Percentiles rank a stretch among this genome's conserved stretches.
phyloP scores from a whole-genome alignment of 2,329 filamentous ascomycete species.

The Monosporascus sp. region DNA sequence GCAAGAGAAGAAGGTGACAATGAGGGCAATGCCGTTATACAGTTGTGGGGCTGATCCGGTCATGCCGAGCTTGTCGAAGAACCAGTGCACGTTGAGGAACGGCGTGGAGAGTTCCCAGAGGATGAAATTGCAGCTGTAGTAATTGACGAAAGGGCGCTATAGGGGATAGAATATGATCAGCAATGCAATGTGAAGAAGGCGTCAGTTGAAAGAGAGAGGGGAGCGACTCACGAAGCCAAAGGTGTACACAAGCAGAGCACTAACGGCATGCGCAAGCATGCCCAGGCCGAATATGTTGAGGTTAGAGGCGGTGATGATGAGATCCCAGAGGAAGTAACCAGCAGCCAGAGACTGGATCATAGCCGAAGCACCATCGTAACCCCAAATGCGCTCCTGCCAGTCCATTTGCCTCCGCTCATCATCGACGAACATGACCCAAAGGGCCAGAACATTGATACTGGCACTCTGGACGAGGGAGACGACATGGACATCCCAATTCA shows the following conservation, averaged over 20 bases:
- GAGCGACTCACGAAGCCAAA: conserved; percentile 68
- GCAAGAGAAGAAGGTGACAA: conserved; percentile 69
- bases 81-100: conserved; percentile 88
- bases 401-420: conserved; percentile 62
- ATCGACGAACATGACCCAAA: conserved; percentile 68
- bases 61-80: conserved; percentile 79
- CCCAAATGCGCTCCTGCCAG: conserved; percentile 66
- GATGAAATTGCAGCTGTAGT: conserved; percentile 75
- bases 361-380: conserved; percentile 66
- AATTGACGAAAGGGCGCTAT: conserved; percentile 79
- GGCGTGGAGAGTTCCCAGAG: conserved; percentile 83
- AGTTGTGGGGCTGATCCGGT: conserved; percentile 70
- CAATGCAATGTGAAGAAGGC: background rate
- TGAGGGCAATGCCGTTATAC: conserved; percentile 69
- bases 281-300: conserved; percentile 70
- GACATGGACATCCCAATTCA: conserved; percentile 84
- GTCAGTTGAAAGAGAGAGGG: conserved; percentile 3
- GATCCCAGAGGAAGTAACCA: conserved; percentile 83
- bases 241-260: conserved; percentile 67
- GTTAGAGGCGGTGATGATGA: conserved; percentile 63
- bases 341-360: conserved; percentile 72
- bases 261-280: conserved; percentile 71
- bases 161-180: background rate
- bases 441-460: conserved; percentile 65
- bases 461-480: conserved; percentile 76